These are phyloP conservation scores for Trichoderma sp. DNA, from an alignment of 2,329 filamentous ascomycete species.

Conservation along the genomic window DNA sequence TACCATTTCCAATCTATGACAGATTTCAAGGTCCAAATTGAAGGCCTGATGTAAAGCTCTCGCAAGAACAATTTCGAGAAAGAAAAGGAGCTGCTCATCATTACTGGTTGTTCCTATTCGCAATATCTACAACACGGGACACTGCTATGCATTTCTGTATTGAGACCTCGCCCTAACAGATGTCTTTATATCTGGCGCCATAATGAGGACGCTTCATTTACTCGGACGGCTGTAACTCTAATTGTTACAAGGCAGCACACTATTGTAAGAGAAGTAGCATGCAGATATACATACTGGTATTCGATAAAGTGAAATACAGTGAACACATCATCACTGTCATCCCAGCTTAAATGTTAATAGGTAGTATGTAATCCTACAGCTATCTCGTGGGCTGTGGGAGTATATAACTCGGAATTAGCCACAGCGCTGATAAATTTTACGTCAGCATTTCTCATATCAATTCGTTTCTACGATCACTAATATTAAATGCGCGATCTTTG, in stretches of 20 bases:
- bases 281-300: neutral
- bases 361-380: neutral
- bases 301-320: neutral
- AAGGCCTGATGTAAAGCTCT: neutral
- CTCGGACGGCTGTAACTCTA: too few species aligned
- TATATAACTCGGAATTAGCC: conserved; percentile 1
- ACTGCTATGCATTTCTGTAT: too few species aligned
- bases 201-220: too few species aligned
- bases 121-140: too few species aligned
- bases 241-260: neutral
- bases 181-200: too few species aligned
- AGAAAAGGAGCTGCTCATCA: too few species aligned
- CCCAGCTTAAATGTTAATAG: neutral
- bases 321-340: neutral
- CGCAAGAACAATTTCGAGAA: too few species aligned
- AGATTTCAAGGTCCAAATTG: too few species aligned
- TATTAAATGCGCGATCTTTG: neutral
- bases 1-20: neutral
- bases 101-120: too few species aligned
- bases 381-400: neutral
- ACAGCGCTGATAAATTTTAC: conserved; percentile 1
- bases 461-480: neutral
- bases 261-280: neutral
- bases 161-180: too few species aligned
- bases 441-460: neutral